A percentile compares a stretch with the other conserved stretches of the same genome.
phyloP scores from a whole-genome alignment of 1,139 yeast genomes.

The Geotrichum macrosporum region DNA sequence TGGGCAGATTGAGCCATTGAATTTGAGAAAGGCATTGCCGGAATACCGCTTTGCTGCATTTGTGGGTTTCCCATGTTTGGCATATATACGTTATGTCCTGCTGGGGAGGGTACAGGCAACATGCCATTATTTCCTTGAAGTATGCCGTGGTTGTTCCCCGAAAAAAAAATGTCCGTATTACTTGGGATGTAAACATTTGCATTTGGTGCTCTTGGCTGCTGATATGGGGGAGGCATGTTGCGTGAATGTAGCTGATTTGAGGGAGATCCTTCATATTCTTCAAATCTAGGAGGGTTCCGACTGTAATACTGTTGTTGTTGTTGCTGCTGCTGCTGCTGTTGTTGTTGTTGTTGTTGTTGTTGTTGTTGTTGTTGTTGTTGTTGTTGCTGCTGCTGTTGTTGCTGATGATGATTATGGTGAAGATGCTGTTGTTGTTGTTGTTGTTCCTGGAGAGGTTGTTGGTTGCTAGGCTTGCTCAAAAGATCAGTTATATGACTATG shows the following conservation, averaged over 20 bases:
- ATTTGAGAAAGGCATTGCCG: background rate
- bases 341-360: background rate
- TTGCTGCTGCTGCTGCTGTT: background rate
- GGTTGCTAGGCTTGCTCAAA: background rate
- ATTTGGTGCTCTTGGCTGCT: background rate
- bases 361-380: too few relatives aligned
- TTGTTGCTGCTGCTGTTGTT: too few relatives aligned
- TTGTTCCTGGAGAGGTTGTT: background rate
- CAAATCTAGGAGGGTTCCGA: background rate
- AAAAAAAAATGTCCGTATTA: background rate
- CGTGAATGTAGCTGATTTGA: background rate
- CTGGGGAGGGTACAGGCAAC: too few relatives aligned
- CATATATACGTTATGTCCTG: too few relatives aligned
- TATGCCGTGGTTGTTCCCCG: background rate
- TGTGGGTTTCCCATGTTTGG: background rate
- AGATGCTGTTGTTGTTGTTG: too few relatives aligned
- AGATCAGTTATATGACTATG: background rate
- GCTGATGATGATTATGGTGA: too few relatives aligned
- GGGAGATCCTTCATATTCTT: conserved; percentile 5
- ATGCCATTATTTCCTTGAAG: too few relatives aligned
- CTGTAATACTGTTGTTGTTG: background rate
- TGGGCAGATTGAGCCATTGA: background rate
- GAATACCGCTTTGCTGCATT: background rate
- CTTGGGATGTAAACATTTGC: background rate
- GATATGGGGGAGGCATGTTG: conserved; percentile 6